Evolutionary conservation across 2,329 filamentous ascomycete genomes (phyloP).

Genomic region (Biscogniauxia marginata): DNA sequence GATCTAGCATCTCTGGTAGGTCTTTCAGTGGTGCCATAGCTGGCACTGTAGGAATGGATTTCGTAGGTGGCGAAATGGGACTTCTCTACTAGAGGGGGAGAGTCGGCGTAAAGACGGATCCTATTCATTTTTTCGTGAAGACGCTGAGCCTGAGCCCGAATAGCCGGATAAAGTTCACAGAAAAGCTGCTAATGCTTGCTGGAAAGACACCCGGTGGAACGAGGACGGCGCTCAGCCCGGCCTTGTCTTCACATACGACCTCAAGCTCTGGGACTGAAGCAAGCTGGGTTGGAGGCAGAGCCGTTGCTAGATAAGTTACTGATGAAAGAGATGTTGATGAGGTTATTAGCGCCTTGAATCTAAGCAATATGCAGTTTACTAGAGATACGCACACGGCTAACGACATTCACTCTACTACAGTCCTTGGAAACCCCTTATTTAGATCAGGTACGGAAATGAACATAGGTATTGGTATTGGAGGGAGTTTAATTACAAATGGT

Average conservation of each 20-base stretch:
- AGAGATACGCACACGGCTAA: background rate
- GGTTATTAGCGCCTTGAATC: background rate
- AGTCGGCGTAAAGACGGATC: conserved; percentile 36
- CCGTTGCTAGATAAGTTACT: background rate
- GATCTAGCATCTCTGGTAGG: conserved; percentile 11
- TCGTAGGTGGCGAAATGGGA: conserved; percentile 32
- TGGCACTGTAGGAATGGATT: conserved; percentile 31
- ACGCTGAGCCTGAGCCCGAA: conserved; percentile 45
- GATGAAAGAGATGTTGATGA: background rate
- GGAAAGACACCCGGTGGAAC: conserved; percentile 39
- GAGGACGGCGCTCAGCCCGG: conserved; percentile 35
- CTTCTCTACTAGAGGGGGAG: conserved; percentile 31
- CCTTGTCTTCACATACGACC: conserved; percentile 14
- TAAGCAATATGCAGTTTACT: background rate
- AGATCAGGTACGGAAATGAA: background rate
- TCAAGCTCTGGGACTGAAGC: conserved; percentile 1
- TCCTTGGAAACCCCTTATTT: background rate
- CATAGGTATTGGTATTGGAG: background rate
- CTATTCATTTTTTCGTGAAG: conserved; percentile 44
- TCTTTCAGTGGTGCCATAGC: conserved; percentile 23
- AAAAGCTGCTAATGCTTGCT: conserved; percentile 42
- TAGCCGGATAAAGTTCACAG: conserved; percentile 42
- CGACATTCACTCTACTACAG: background rate
- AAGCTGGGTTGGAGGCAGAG: background rate
- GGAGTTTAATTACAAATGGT: background rate